Percentiles rank a stretch among this genome's conserved stretches.
phyloP scores from a whole-genome alignment of 2,329 filamentous ascomycete species.

The Alternaria conjuncta region DNA sequence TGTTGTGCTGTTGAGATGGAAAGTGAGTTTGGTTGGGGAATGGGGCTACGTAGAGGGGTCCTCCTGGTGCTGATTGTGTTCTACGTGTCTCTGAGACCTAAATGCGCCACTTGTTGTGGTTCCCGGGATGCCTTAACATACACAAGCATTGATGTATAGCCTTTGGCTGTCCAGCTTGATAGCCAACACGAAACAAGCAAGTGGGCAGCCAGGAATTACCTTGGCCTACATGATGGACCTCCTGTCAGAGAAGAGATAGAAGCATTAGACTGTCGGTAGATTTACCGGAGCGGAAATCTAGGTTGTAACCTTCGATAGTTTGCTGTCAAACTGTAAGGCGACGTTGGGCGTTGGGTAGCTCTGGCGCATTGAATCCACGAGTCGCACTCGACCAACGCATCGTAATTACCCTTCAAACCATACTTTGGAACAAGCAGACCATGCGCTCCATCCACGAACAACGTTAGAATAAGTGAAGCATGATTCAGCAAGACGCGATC shows the following conservation, averaged over 20 bases:
- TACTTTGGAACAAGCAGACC: not conserved
- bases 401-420: not conserved
- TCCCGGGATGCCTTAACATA: not conserved
- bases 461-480: not conserved
- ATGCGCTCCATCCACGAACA: not conserved
- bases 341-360: not conserved
- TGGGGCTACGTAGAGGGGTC: not conserved
- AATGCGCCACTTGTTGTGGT: not conserved
- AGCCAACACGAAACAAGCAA: not conserved
- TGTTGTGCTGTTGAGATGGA: not conserved
- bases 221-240: not conserved
- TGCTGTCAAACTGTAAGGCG: not conserved
- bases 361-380: not conserved
- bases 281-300: not conserved
- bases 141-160: not conserved
- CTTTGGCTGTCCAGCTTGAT: not conserved
- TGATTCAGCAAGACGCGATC: not conserved
- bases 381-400: not conserved
- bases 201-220: not conserved
- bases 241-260: no score
- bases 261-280: not conserved
- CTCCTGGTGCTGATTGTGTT: not conserved
- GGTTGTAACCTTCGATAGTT: not conserved
- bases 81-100: not conserved
- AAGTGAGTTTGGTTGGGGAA: not conserved